Conservation (phyloP, 495 filamentous ascomycete genomes). For the Penicillium coffeae region DNA sequence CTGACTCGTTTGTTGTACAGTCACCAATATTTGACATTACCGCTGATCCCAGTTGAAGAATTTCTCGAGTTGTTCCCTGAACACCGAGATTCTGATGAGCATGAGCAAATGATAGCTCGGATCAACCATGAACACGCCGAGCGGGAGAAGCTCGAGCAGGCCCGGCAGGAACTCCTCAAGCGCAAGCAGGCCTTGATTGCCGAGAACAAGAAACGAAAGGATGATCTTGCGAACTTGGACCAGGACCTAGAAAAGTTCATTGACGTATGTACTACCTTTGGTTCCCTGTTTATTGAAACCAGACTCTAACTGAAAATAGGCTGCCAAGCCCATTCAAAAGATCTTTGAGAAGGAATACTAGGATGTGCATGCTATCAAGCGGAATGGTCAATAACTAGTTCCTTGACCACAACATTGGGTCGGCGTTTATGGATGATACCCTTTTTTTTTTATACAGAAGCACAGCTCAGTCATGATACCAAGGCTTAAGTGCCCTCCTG, state of each 20-base stretch:
- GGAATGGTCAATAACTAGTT: constrained; percentile 4
- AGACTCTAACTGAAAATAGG: constrained; percentile 44
- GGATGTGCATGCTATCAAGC: constrained; percentile 7
- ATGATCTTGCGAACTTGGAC: constrained; percentile 84
- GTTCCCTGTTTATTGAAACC: constrained; percentile 5
- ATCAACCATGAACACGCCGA: constrained; percentile 88
- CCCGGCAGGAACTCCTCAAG: constrained; percentile 79
- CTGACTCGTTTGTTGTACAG: constrained; percentile 41
- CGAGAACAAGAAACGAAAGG: constrained; percentile 92
- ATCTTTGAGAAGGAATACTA: constrained; percentile 73
- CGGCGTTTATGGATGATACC: constrained; percentile 39
- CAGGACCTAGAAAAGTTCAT: constrained; percentile 89
- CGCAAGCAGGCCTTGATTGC: constrained; percentile 87
- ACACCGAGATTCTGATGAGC: constrained; percentile 62
- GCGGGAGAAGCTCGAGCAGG: constrained; percentile 81
- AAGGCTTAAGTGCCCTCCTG: too few relatives aligned
- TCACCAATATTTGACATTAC: constrained; percentile 81
- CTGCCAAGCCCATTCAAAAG: constrained; percentile 80
- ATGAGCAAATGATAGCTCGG: constrained; percentile 82
- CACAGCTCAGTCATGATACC: neutral
- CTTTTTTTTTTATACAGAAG: constrained; percentile 12
- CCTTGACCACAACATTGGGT: constrained; percentile 16
- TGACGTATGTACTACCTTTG: constrained; percentile 43
- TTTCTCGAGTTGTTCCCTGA: constrained; percentile 80
- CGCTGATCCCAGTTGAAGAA: constrained; percentile 76